Conservation (phyloP, 768 basidiomycete genomes). For the Hebeloma cylindrosporum region DNA sequence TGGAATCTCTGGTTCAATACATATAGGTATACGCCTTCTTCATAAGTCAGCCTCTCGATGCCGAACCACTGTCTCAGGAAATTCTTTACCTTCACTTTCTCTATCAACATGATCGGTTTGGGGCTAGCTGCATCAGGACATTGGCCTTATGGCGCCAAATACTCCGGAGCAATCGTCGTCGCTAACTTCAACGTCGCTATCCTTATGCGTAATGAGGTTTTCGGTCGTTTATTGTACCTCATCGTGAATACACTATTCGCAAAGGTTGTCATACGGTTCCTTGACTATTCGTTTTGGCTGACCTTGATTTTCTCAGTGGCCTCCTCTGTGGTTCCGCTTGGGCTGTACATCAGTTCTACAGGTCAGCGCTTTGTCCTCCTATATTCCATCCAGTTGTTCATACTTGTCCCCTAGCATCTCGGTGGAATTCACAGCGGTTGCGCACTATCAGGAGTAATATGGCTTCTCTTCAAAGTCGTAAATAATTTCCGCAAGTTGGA, state of each 20-base stretch:
- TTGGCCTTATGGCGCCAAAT: slow-evolving; percentile 61
- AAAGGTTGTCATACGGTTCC: slow-evolving; percentile 56
- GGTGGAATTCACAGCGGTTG: slow-evolving; percentile 82
- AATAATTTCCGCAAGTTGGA: slow-evolving; percentile 51
- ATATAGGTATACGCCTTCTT: slow-evolving; percentile 48
- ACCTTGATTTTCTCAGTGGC: slow-evolving; percentile 47
- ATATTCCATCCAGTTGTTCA: slow-evolving; percentile 10
- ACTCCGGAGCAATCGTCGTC: slow-evolving; percentile 65
- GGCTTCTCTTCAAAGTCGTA: slow-evolving; percentile 66
- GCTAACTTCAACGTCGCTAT: slow-evolving; percentile 73
- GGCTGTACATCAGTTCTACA: slow-evolving; percentile 74
- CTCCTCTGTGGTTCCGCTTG: slow-evolving; percentile 69
- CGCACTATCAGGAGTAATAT: slow-evolving; percentile 65
- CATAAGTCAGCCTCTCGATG: neutral
- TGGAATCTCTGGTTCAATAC: slow-evolving; percentile 72
- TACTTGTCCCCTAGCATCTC: slow-evolving; percentile 50
- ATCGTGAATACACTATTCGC: slow-evolving; percentile 69
- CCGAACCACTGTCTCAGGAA: slow-evolving; percentile 41
- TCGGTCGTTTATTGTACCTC: slow-evolving; percentile 66
- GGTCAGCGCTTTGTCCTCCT: slow-evolving; percentile 31
- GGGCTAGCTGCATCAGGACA: slow-evolving; percentile 61
- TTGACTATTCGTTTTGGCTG: neutral
- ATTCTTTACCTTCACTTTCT: slow-evolving; percentile 63
- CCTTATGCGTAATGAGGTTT: slow-evolving; percentile 76
- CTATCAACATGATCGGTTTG: slow-evolving; percentile 62